Percentiles rank a stretch among this genome's conserved stretches.
Evolutionary conservation across 176 grass and related monocot genomes (phyloP).

Genomic region (Typha latifolia): DNA sequence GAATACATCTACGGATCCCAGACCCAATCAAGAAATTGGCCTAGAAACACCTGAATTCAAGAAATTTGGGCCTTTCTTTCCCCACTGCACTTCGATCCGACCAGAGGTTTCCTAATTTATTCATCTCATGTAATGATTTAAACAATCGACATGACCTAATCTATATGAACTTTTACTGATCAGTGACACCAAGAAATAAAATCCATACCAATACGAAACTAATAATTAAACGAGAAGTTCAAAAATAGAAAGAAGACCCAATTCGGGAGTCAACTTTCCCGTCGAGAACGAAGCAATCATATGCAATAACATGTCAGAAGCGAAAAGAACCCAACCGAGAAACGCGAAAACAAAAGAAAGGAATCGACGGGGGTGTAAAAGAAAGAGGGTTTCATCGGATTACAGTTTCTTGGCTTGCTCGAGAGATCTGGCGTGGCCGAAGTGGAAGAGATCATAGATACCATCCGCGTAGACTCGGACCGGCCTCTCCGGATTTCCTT

Average conservation of each 20-base stretch:
- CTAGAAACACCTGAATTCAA: too few species aligned
- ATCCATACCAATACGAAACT: not conserved
- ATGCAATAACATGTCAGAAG: too few species aligned
- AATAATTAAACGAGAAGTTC: not conserved
- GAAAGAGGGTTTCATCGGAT: not conserved
- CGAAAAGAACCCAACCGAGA: not conserved
- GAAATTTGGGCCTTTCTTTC: too few species aligned
- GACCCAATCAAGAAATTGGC: too few species aligned
- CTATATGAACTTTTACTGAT: not conserved
- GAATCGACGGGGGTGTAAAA: not conserved
- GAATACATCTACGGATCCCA: too few species aligned
- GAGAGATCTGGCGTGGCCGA: conserved; percentile 81
- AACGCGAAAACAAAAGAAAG: conserved; percentile 15
- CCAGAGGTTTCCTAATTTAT: too few species aligned
- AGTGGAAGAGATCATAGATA: conserved; percentile 94
- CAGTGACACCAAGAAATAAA: not conserved
- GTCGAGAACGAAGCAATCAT: too few species aligned
- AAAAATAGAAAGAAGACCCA: not conserved
- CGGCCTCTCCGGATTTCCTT: conserved; percentile 35
- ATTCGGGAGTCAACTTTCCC: too few species aligned
- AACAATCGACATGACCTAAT: not conserved
- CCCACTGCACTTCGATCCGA: too few species aligned
- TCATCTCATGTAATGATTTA: not conserved
- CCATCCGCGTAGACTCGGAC: conserved; percentile 83
- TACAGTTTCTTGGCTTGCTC: conserved; percentile 88